phyloP scores from a whole-genome alignment of 345 rosid species.

The Lepidium didymum region DNA sequence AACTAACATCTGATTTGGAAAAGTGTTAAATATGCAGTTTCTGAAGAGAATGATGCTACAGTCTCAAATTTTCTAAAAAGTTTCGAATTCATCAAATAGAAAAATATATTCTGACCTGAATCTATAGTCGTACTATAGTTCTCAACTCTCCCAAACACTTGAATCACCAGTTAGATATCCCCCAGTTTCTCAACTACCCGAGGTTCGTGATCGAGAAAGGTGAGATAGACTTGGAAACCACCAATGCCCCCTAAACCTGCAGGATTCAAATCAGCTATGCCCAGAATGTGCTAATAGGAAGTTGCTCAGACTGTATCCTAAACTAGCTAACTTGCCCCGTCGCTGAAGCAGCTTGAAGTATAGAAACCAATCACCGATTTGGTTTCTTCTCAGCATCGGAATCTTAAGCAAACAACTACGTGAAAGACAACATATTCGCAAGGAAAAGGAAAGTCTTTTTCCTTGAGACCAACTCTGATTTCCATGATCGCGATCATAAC shows the following conservation, averaged over 20 bases:
- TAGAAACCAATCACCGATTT: neutral
- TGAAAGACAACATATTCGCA: neutral
- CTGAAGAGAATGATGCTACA: neutral
- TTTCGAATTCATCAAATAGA: neutral
- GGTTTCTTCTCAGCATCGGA: constrained; percentile 5
- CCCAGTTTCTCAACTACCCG: constrained; percentile 13
- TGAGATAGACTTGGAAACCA: constrained; percentile 21
- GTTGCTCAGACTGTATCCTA: constrained; percentile 4
- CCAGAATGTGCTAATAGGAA: constrained; percentile 34
- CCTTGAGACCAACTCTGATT: neutral
- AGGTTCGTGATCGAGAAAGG: constrained; percentile 1
- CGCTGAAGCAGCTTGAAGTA: neutral
- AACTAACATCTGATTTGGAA: neutral
- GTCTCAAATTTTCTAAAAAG: neutral
- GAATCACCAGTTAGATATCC: constrained; percentile 20
- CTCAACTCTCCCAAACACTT: constrained; percentile 33
- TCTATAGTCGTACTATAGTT: constrained; percentile 25
- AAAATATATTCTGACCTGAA: constrained; percentile 36
- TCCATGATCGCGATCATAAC: constrained; percentile 1
- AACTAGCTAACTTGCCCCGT: constrained; percentile 14
- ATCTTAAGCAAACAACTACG: neutral
- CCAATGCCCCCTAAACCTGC: constrained; percentile 49
- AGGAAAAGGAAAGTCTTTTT: neutral
- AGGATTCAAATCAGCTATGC: constrained; percentile 48
- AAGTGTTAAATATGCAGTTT: neutral